These are phyloP conservation scores for Arachis stenosperma DNA, from an alignment of 306 rosid species.

Conservation along the genomic window DNA sequence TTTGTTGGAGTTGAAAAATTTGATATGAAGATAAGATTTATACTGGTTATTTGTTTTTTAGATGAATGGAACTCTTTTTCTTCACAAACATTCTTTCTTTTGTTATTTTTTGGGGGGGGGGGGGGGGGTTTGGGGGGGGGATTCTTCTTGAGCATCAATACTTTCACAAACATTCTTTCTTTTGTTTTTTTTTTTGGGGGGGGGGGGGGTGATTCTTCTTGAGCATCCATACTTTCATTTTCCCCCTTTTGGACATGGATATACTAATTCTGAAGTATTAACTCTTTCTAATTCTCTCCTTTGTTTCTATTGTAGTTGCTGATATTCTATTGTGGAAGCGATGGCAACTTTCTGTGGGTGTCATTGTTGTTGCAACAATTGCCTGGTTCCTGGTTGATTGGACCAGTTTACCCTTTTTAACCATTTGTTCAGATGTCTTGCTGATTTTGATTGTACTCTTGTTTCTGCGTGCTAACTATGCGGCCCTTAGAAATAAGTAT, in stretches of 20 bases:
- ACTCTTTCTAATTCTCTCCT: constrained; percentile 4
- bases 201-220: too few relatives aligned
- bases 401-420: constrained; percentile 69
- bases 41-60: background rate
- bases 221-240: too few relatives aligned
- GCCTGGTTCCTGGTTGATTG: constrained; percentile 75
- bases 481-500: constrained; percentile 71
- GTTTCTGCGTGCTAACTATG: constrained; percentile 78
- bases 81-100: too few relatives aligned
- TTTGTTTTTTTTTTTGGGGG: too few relatives aligned
- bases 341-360: constrained; percentile 67
- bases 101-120: too few relatives aligned
- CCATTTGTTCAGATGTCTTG: constrained; percentile 88
- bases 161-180: too few relatives aligned
- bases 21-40: background rate
- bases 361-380: constrained; percentile 70
- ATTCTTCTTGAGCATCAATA: too few relatives aligned
- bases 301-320: constrained; percentile 55
- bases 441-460: constrained; percentile 71
- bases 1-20: background rate
- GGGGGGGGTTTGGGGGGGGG: too few relatives aligned
- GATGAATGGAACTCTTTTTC: background rate
- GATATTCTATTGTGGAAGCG: constrained; percentile 85
- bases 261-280: constrained; percentile 3
- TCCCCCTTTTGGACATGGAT: background rate